phyloP scores from a whole-genome alignment of 106 monocot species.

The Hemerocallis citrina region DNA sequence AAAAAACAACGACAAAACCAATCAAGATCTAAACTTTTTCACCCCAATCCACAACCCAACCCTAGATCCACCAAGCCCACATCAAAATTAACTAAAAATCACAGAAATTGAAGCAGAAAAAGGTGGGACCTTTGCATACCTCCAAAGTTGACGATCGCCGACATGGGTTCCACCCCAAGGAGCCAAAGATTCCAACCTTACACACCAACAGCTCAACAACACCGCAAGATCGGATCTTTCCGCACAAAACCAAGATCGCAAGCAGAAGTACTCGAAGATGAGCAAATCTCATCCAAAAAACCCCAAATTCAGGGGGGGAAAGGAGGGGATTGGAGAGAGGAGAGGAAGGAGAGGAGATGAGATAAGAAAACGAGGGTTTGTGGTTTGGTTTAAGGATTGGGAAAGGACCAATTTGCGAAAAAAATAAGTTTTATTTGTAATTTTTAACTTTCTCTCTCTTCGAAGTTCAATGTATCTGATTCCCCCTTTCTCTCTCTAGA shows the following conservation, averaged over 20 bases:
- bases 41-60: no score
- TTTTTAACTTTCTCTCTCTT: no score
- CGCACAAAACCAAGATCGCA: background rate
- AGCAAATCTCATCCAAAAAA: no score
- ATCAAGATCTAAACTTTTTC: constrained; percentile 4
- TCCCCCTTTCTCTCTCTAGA: no score
- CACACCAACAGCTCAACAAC: background rate
- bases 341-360: background rate
- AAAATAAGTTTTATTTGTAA: no score
- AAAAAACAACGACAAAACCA: background rate
- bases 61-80: background rate
- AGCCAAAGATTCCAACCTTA: background rate
- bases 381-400: no score
- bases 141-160: constrained; percentile 6
- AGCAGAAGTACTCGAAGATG: background rate
- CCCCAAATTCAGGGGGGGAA: no score
- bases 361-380: no score
- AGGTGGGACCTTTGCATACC: background rate
- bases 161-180: constrained; percentile 1
- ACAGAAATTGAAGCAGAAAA: background rate
- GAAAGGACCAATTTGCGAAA: no score
- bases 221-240: background rate
- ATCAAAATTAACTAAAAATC: no score
- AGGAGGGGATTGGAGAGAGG: background rate
- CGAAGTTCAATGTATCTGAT: no score